Evolutionary conservation across 208 protist species (phyloP).

Genomic region (Vickermania spadyakhi): DNA sequence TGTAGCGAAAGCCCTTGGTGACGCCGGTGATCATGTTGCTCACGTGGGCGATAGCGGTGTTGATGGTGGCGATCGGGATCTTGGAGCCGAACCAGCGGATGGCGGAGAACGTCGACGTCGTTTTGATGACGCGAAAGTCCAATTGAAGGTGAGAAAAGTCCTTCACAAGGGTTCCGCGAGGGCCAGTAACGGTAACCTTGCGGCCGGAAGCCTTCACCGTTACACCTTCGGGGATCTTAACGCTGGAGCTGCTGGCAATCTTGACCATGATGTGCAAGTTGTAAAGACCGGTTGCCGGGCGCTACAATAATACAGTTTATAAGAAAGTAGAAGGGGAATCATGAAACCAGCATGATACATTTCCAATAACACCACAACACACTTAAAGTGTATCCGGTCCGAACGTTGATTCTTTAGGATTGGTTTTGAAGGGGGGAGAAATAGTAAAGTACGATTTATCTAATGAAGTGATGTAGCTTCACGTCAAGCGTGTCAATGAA

Average conservation of each 20-base stretch:
- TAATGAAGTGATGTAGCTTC: too few species aligned
- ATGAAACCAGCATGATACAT: conserved; percentile 1
- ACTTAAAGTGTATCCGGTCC: background rate
- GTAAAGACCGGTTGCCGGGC: background rate
- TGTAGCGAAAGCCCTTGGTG: conserved; percentile 98
- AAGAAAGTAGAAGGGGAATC: conserved; percentile 6
- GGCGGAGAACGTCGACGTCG: conserved; percentile 52
- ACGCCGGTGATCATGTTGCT: conserved; percentile 99
- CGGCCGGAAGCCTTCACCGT: conserved; percentile 52
- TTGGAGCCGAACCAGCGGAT: conserved; percentile 95
- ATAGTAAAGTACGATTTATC: background rate
- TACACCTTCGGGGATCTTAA: conserved; percentile 68
- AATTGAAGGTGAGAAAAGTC: conserved; percentile 92
- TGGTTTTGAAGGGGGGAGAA: background rate
- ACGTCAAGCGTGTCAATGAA: too few species aligned
- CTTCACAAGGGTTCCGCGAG: conserved; percentile 92
- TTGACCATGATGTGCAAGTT: conserved; percentile 62
- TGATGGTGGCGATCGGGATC: conserved; percentile 93
- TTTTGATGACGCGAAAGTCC: conserved; percentile 83
- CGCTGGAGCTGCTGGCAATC: conserved; percentile 50
- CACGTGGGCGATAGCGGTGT: conserved; percentile 94
- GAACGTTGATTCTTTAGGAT: background rate
- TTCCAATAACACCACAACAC: background rate
- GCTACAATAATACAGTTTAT: conserved; percentile 8
- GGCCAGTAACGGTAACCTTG: conserved; percentile 91